Evolutionary conservation across 371 early-diverging fungal genomes (phyloP), one percentile per base, ranked within the genome.

Genomic region (Circinella umbellata): DNA sequence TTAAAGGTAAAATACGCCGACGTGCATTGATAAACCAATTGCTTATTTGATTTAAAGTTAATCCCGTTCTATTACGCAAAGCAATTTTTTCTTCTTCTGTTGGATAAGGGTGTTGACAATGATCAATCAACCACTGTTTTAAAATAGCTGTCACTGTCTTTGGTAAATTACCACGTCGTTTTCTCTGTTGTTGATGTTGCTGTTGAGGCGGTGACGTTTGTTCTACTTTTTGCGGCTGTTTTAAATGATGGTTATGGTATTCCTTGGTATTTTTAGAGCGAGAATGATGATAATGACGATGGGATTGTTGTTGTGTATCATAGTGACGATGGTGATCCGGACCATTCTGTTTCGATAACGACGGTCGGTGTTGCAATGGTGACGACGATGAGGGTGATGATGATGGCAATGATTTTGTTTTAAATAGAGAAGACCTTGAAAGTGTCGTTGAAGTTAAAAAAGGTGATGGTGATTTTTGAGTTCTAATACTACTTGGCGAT

Each of bases 21-120:
- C 94, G 74, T 0, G 93, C 93, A 77, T 94, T 94, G 66, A 94
- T 92, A 69, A 94, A 94, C 94, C 94, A 94, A 72, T 94, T 91
- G 66, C 90, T 92, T 63, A 92, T 88, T 74, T 94, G 94, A 63
- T 86, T 86, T 66, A 89, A 64, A 1, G 82, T 88, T 63, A 94
- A 70, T 4, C 87, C 86, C 0, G 92, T 92, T 27, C 80, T 74
- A 34, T 78, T 71, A 1, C 85, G 78, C 36, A 93, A 77, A 11
- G 67, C 67, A 36, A 76, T 74, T 75, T 94, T 94, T 65, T 92
- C 90, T 5, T 85, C 85, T 61, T 92, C 93, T 11, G 86, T 86
- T 0, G 94, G 94, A 73, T 92, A 94, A 2, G 94, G 93, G 63
- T 93, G 88, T 61, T 81, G 83, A 39, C 81, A 81, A 71, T 94